These are phyloP conservation scores for Pseudopithomyces chartarum DNA, from an alignment of 2,329 filamentous ascomycete genomes.

Conservation along the genomic window DNA sequence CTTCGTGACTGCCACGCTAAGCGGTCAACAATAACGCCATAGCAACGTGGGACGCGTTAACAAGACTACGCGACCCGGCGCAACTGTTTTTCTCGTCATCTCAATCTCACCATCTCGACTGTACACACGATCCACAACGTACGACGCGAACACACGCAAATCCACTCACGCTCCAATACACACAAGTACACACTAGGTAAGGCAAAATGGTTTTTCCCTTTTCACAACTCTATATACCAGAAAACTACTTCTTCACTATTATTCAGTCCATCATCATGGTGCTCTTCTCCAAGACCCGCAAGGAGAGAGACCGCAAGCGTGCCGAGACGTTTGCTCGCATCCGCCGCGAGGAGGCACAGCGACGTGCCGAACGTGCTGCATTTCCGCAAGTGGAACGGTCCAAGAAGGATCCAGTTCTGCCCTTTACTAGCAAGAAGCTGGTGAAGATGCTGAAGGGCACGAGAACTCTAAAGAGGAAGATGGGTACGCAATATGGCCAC, in stretches of 20 bases:
- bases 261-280: neutral
- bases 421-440: neutral
- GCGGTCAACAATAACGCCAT: neutral
- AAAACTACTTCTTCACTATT: neutral
- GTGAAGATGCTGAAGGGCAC: neutral
- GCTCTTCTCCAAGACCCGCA: neutral
- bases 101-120: too few relatives aligned
- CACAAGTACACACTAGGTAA: neutral
- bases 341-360: neutral
- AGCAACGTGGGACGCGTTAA: neutral
- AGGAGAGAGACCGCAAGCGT: neutral
- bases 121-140: too few relatives aligned
- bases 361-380: neutral
- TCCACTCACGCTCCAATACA: neutral
- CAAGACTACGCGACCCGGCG: neutral
- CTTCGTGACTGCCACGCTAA: neutral
- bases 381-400: neutral
- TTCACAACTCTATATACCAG: neutral
- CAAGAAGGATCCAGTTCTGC: neutral
- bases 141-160: neutral
- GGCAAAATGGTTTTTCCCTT: neutral
- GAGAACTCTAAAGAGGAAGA: neutral
- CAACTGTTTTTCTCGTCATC: neutral
- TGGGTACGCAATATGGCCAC: neutral
- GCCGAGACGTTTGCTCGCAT: neutral